phyloP scores from a whole-genome alignment of 2,329 filamentous ascomycete species.

The Scedosporium minutisporum region DNA sequence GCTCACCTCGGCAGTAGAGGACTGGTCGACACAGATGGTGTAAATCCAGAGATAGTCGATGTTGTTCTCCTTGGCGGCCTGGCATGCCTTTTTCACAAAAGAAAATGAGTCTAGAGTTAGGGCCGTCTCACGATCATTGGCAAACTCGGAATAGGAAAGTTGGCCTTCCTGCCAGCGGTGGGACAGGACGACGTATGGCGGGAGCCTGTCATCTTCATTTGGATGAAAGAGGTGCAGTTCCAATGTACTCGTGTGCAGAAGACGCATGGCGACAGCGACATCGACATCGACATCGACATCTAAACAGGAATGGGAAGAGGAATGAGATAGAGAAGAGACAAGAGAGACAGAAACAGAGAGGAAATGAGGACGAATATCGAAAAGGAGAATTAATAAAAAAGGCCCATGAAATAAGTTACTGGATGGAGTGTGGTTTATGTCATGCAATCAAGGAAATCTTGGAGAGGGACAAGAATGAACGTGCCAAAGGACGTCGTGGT shows the following conservation, averaged over 20 bases:
- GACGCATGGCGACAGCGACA: slow-evolving; percentile 14
- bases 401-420: background rate
- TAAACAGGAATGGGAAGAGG: background rate
- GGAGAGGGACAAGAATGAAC: too few relatives aligned
- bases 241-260: slow-evolving; percentile 15
- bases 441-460: too few relatives aligned
- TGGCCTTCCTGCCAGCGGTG: slow-evolving; percentile 20
- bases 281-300: background rate
- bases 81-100: slow-evolving; percentile 13
- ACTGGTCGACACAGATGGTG: slow-evolving; percentile 20
- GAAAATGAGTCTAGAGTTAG: slow-evolving; percentile 5
- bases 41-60: slow-evolving; percentile 18
- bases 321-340: background rate
- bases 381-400: background rate
- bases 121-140: slow-evolving; percentile 5
- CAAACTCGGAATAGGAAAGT: slow-evolving; percentile 15
- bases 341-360: background rate
- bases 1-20: slow-evolving; percentile 15
- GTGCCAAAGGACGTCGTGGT: too few relatives aligned
- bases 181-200: slow-evolving; percentile 20
- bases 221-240: slow-evolving; percentile 15
- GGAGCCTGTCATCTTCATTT: slow-evolving; percentile 4
- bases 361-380: background rate
- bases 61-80: slow-evolving; percentile 11
- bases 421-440: too few relatives aligned